Conservation (phyloP, 164 flowering plant genomes). For the Chimonanthus salicifolius region DNA sequence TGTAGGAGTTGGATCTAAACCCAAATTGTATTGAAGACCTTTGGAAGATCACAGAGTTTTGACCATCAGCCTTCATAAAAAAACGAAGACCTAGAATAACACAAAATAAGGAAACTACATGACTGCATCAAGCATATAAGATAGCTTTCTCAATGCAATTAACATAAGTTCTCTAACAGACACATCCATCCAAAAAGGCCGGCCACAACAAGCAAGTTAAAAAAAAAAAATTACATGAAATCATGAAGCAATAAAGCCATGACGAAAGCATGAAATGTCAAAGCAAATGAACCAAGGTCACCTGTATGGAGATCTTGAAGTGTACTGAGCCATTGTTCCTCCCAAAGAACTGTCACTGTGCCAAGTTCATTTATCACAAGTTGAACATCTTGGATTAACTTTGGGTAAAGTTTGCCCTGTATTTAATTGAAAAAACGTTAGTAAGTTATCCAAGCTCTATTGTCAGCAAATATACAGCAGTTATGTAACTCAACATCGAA, state of each 20-base stretch:
- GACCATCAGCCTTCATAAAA: too few species aligned
- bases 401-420: constrained; percentile 84
- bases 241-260: not conserved
- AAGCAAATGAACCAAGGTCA: constrained; percentile 13
- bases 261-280: not conserved
- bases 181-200: not conserved
- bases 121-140: not conserved
- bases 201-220: not conserved
- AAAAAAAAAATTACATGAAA: not conserved
- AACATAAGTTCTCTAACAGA: too few species aligned
- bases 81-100: not conserved
- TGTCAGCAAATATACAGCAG: not conserved
- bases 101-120: not conserved
- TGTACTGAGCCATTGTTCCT: constrained; percentile 95
- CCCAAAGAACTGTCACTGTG: constrained; percentile 96
- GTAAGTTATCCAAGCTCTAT: not conserved
- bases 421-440: constrained; percentile 12
- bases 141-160: not conserved
- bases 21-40: too few species aligned
- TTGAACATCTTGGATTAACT: constrained; percentile 83
- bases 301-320: constrained; percentile 98
- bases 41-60: too few species aligned
- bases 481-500: not conserved
- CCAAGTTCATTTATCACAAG: constrained; percentile 85
- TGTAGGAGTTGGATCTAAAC: too few species aligned